Conservation (phyloP, 768 basidiomycete genomes). For the Auriscalpium orientale region DNA sequence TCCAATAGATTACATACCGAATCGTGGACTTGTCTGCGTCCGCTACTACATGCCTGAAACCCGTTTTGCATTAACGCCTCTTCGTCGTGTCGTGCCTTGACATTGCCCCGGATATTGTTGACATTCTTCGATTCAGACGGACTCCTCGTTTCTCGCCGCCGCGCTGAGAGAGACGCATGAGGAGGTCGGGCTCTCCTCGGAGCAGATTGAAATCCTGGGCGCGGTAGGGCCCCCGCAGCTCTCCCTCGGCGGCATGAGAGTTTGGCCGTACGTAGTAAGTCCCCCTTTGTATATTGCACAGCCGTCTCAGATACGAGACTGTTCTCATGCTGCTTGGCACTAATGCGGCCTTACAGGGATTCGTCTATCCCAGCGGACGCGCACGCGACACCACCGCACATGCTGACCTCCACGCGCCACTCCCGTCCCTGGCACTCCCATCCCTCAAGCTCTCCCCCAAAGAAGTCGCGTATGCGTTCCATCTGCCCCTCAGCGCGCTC, state of each 20-base stretch:
- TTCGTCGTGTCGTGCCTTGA: not conserved
- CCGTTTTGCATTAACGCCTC: slow-evolving; percentile 3
- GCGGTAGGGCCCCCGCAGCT: slow-evolving; percentile 53
- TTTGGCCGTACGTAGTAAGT: slow-evolving; percentile 75
- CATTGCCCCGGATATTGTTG: not conserved
- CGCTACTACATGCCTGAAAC: not conserved
- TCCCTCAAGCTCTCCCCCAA: slow-evolving; percentile 43
- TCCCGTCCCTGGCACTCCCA: slow-evolving; percentile 52
- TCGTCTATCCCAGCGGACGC: slow-evolving; percentile 17
- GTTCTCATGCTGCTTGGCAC: not conserved
- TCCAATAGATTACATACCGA: not conserved
- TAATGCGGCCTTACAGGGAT: slow-evolving; percentile 18
- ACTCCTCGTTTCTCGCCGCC: slow-evolving; percentile 43
- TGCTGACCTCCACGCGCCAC: slow-evolving; percentile 30
- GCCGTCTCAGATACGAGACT: slow-evolving; percentile 9
- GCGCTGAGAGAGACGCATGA: slow-evolving; percentile 71
- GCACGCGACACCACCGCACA: slow-evolving; percentile 6
- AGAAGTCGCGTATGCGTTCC: slow-evolving; percentile 68
- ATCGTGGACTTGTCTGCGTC: not conserved
- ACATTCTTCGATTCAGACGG: slow-evolving; percentile 29
- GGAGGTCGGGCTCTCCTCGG: slow-evolving; percentile 58
- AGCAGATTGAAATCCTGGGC: slow-evolving; percentile 60
- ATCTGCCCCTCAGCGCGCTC: slow-evolving; percentile 54
- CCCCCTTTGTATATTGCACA: not conserved
- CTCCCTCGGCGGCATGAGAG: slow-evolving; percentile 50